Evolutionary conservation across 208 protist genomes (phyloP), one percentile per base, ranked within the genome.

Genomic region (Lotmaria passim): DNA sequence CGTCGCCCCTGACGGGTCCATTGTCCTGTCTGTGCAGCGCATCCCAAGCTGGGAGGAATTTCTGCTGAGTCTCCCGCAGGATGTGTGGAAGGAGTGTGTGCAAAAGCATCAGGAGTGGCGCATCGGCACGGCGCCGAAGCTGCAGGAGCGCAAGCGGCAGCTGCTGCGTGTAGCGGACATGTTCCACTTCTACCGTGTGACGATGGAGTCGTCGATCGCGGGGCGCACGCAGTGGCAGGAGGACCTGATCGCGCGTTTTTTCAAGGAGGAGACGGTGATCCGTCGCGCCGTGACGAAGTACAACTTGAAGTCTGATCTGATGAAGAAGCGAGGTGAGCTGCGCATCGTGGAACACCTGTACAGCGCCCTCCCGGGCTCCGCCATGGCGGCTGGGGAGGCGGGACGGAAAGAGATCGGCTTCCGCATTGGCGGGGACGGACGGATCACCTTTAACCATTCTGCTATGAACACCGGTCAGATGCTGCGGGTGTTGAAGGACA

Each of bases 11-110:
- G 90, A 95, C 56, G 90, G 90, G 24, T 92, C 75, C 36, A 77
- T 95, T 63, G 81, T 95, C 26, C 80, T 95, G 28, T 78, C 83
- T 19, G 76, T 91, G 55, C 82, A 83, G 61, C 77, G 70, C 14
- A 84, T 89, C 57, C 74, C 82, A 7, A 57, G 69, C 28, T 95
- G 90, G 87, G 90, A 95, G 73, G 85, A 92, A 63, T 95, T 83
- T 43, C 30, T 93, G 26, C 66, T 95, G 8, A 56, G 72, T 12
- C 73, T 92, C n/a, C 85, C 85, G 30, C 87, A 91, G 72, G 66
- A 76, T 5, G 79, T 87, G 44, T 95, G 90, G 87, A 56, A 75
- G 46, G 81, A 81, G 31, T 90, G 85, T 55, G 90, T 95, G 59
- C 74, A 82, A 52, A 65, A 85, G 61, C 90, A 95, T 53, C 52